Evolutionary conservation across 2,329 filamentous ascomycete genomes (phyloP).

Genomic region (Nannizziopsis barbatae): DNA sequence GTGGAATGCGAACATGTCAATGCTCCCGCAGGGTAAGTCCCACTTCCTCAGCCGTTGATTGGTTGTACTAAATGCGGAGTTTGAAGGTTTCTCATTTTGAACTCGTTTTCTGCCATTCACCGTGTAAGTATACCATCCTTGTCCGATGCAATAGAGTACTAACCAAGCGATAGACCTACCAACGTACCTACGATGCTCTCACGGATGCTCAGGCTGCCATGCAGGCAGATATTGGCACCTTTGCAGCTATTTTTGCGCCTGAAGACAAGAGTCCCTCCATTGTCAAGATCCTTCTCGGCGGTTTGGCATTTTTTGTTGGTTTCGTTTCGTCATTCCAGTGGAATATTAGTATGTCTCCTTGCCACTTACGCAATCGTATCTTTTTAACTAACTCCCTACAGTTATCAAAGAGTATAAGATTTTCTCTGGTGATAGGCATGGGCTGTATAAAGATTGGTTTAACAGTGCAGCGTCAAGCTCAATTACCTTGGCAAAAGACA

Average conservation of each 20-base stretch:
- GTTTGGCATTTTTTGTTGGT: background rate
- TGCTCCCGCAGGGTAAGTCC: background rate
- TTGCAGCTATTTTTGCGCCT: background rate
- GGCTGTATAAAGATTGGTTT: constrained; percentile 1
- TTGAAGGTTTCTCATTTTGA: background rate
- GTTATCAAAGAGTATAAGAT: constrained; percentile 1
- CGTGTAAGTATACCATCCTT: background rate
- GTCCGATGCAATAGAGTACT: background rate
- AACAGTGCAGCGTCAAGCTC: background rate
- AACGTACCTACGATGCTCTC: background rate
- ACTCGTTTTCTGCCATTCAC: constrained; percentile 1
- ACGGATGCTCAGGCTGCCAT: background rate
- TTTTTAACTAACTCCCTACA: background rate
- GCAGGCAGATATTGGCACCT: background rate
- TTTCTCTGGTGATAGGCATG: background rate
- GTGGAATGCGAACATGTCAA: background rate
- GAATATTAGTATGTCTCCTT: background rate
- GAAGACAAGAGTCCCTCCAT: background rate
- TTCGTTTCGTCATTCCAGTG: background rate
- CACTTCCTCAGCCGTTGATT: background rate
- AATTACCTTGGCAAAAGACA: background rate
- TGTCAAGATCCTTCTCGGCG: background rate
- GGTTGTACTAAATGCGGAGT: background rate
- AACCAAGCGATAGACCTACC: background rate
- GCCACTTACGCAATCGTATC: background rate